A percentile compares a stretch with the other conserved stretches of the same genome.
Evolutionary conservation across 2,329 filamentous ascomycete genomes (phyloP).

Genomic region (Diaporthe citri): DNA sequence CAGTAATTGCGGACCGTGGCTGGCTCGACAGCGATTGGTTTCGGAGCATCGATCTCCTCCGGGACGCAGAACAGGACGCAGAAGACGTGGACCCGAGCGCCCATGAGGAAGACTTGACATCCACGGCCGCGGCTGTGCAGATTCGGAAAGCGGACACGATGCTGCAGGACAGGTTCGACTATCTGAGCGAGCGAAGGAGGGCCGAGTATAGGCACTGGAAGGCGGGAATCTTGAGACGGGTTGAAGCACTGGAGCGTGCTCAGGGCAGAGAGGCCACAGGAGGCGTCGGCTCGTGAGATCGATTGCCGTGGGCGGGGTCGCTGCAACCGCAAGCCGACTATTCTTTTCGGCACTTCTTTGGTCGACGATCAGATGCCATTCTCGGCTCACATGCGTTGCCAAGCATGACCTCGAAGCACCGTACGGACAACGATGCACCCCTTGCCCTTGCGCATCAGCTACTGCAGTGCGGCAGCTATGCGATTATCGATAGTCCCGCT

Average conservation of each 20-base stretch:
- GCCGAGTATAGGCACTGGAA: conserved; percentile 76
- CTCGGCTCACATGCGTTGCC: conserved; percentile 18
- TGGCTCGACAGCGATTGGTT: conserved; percentile 77
- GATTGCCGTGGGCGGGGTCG: not conserved
- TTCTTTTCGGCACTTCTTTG: not conserved
- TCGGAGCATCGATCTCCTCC: conserved; percentile 67
- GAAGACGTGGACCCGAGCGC: conserved; percentile 50
- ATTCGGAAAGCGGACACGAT: conserved; percentile 73
- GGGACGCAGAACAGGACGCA: conserved; percentile 46
- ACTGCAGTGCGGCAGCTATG: conserved; percentile 31
- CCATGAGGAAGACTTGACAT: conserved; percentile 47
- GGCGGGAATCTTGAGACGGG: conserved; percentile 66
- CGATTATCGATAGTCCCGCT: conserved; percentile 25
- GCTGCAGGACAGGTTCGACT: conserved; percentile 82
- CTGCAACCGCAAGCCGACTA: not conserved
- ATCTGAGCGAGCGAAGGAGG: conserved; percentile 73
- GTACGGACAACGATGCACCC: conserved; percentile 14
- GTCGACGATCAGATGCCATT: conserved; percentile 6
- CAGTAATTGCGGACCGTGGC: conserved; percentile 66
- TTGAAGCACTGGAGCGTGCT: conserved; percentile 50
- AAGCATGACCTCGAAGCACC: not conserved
- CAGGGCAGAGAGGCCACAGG: conserved; percentile 37
- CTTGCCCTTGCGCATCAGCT: conserved; percentile 19
- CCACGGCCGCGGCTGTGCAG: conserved; percentile 51
- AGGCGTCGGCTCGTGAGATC: conserved; percentile 37